Evolutionary conservation across 768 basidiomycete genomes (phyloP).

Genomic region (Mycena olivaceomarginata): DNA sequence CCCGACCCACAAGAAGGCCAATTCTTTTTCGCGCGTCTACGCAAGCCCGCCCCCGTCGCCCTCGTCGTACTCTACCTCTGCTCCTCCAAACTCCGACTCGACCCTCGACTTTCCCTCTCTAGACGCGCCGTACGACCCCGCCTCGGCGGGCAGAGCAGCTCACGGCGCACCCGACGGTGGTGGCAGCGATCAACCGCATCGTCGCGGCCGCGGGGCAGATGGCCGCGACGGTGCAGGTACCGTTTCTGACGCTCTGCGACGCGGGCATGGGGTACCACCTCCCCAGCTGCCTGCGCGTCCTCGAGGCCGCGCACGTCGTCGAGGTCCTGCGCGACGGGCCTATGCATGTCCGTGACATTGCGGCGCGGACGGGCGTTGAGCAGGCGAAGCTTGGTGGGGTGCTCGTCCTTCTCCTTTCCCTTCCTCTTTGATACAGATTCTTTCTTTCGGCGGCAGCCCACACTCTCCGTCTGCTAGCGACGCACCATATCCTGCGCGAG

Average conservation of each 20-base stretch:
- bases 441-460: slow-evolving; percentile 67
- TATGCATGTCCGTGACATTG: slow-evolving; percentile 69
- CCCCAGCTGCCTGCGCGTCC: slow-evolving; percentile 82
- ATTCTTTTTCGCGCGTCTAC: slow-evolving; percentile 36
- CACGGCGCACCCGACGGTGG: slow-evolving; percentile 75
- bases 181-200: slow-evolving; percentile 77
- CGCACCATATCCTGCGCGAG: slow-evolving; percentile 86
- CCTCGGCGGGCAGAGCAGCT: slow-evolving; percentile 71
- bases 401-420: slow-evolving; percentile 5
- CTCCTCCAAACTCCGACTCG: slow-evolving; percentile 28
- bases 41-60: slow-evolving; percentile 47
- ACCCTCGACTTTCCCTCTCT: slow-evolving; percentile 69
- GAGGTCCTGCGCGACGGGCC: slow-evolving; percentile 83
- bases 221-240: slow-evolving; percentile 76
- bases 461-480: slow-evolving; percentile 84
- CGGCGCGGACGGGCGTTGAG: slow-evolving; percentile 65
- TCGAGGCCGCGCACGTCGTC: slow-evolving; percentile 82
- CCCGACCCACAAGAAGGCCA: neutral
- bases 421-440: neutral
- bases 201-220: slow-evolving; percentile 84
- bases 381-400: slow-evolving; percentile 70
- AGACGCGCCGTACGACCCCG: slow-evolving; percentile 66
- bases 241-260: slow-evolving; percentile 85
- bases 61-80: slow-evolving; percentile 39
- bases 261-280: slow-evolving; percentile 86